phyloP scores from a whole-genome alignment of 2,329 filamentous ascomycete genomes.

The Coniella lustricola region DNA sequence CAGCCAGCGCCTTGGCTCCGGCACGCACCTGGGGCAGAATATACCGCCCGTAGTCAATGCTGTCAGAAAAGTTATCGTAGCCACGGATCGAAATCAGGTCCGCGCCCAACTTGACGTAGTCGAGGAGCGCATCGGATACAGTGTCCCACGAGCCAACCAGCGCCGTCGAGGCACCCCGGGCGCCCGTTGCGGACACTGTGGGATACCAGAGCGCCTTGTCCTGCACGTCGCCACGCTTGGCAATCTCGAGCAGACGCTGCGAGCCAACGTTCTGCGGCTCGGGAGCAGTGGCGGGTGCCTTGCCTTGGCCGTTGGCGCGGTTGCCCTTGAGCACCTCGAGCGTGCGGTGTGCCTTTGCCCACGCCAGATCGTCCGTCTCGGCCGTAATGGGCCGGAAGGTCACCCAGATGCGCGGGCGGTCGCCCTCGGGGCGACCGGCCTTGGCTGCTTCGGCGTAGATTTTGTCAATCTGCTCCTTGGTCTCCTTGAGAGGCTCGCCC shows the following conservation, averaged over 20 bases:
- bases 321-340: slow-evolving; percentile 44
- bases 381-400: slow-evolving; percentile 56
- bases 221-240: slow-evolving; percentile 47
- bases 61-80: slow-evolving; percentile 55
- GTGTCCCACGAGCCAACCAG: slow-evolving; percentile 49
- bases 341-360: slow-evolving; percentile 52
- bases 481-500: slow-evolving; percentile 58
- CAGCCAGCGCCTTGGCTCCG: slow-evolving; percentile 22
- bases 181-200: slow-evolving; percentile 54
- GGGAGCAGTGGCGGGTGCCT: slow-evolving; percentile 26
- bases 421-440: slow-evolving; percentile 40
- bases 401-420: slow-evolving; percentile 55
- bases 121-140: slow-evolving; percentile 45
- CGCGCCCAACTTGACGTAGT: slow-evolving; percentile 50
- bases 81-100: slow-evolving; percentile 54
- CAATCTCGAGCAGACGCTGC: slow-evolving; percentile 51
- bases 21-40: slow-evolving; percentile 44
- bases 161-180: slow-evolving; percentile 51
- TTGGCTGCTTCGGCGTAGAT: slow-evolving; percentile 53
- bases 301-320: slow-evolving; percentile 18
- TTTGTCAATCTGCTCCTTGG: slow-evolving; percentile 53
- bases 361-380: slow-evolving; percentile 55
- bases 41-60: slow-evolving; percentile 51
- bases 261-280: slow-evolving; percentile 52
- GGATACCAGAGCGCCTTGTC: slow-evolving; percentile 58